phyloP scores from a whole-genome alignment of 441 rosid genomes.

The Syzygium malaccense region DNA sequence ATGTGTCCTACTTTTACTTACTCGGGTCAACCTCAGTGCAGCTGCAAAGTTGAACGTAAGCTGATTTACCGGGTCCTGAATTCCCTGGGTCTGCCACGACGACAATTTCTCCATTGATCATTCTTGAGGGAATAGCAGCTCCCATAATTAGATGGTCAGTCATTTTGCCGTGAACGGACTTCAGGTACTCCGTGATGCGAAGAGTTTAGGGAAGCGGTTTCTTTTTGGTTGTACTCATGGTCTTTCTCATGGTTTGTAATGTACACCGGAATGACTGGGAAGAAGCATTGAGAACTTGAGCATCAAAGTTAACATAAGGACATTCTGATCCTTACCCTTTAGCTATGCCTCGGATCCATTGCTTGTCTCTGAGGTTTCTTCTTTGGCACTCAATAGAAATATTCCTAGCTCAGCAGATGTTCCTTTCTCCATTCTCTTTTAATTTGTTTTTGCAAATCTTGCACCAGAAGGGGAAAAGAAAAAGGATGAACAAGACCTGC shows the following conservation, averaged over 20 bases:
- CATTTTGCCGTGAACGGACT: conserved; percentile 4
- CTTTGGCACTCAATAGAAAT: not conserved
- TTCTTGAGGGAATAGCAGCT: not conserved
- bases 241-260: not conserved
- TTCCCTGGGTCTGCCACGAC: conserved; percentile 24
- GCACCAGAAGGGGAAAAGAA: not conserved
- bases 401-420: not conserved
- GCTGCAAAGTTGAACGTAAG: conserved; percentile 38
- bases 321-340: conserved; percentile 7
- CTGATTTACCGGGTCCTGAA: conserved; percentile 48
- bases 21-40: conserved; percentile 34
- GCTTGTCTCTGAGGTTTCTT: conserved; percentile 29
- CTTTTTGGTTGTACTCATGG: not conserved
- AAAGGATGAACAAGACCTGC: not conserved
- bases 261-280: not conserved
- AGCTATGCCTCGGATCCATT: conserved; percentile 28
- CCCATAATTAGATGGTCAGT: not conserved
- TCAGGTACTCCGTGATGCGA: not conserved
- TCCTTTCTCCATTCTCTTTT: not conserved
- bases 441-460: not conserved
- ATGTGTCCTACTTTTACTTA: conserved; percentile 17
- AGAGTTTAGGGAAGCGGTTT: not conserved
- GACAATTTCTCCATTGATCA: conserved; percentile 36
- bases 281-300: not conserved
- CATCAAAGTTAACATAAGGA: not conserved